Base-by-base conservation (phyloP, 441 rosid genomes). In the Erodium moschatum region DNA sequence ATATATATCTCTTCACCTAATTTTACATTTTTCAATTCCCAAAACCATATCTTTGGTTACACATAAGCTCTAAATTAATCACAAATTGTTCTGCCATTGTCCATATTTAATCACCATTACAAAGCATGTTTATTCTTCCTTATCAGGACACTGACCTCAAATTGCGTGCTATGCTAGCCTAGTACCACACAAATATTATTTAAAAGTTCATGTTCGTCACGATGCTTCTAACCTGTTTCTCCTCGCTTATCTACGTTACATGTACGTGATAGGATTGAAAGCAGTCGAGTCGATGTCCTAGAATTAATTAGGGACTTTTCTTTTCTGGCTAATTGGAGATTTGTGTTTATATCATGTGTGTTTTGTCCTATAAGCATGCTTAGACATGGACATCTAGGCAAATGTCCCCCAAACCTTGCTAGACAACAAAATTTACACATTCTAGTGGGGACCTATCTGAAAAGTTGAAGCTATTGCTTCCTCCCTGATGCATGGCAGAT, bases 371-470 rank as follows among this genome's bases (percentile, higher is more conserved):
- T 74, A 65, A 70, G 71, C 75, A 76, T 75, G 81, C 80, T 74
- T 70, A 75, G 69, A 65, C 81, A 69, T 71, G 69, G 66, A 71
- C 76, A 70, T 68, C 79, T 70, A 78, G 65, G 79, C 78, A 54
- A 44, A 29, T 81, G 82, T 82, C 79, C 67, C 77, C 75, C 24
- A 6, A 20, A 54, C 42, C 72, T 27, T 61, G 33, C 80, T 71
- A 81, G n/a, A 65, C 74, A 83, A 75, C 85, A 81, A 81, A 76
- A 70, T 78, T 67, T 72, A 83, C 81, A 77, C 31, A 29, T 78
- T 78, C 79, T 65, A 69, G 74, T 74, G 62, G 63, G 74, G 27
- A 78, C 66, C 67, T 65, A 72, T 67, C 40, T 69, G 33, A 50
- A 67, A 64, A 65, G 64, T 6, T 52, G 48, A 35, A 35, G 40